Conservation (phyloP, 306 rosid species). For the Gastrolobium bilobum region DNA sequence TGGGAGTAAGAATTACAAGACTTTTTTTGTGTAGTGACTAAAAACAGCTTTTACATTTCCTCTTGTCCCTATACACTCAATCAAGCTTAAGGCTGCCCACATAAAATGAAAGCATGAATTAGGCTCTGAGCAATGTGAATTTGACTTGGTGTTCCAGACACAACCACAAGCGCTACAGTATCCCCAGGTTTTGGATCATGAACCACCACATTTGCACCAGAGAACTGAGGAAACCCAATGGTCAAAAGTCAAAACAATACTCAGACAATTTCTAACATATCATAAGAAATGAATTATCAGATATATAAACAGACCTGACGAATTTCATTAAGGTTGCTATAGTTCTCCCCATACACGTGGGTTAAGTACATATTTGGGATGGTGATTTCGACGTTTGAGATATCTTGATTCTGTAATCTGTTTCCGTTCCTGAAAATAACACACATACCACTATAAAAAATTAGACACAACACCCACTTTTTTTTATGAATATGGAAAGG, state of each 20-base stretch:
- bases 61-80: slow-evolving; percentile 41
- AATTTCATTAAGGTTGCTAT: slow-evolving; percentile 68
- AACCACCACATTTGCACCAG: slow-evolving; percentile 76
- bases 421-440: slow-evolving; percentile 59
- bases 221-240: slow-evolving; percentile 59
- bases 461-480: background rate
- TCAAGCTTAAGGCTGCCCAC: slow-evolving; percentile 67
- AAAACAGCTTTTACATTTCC: background rate
- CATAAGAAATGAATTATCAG: slow-evolving; percentile 9
- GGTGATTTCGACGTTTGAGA: slow-evolving; percentile 65
- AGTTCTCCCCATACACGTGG: slow-evolving; percentile 78
- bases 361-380: slow-evolving; percentile 68
- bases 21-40: background rate
- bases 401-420: slow-evolving; percentile 55
- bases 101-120: slow-evolving; percentile 86
- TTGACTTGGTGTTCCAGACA: slow-evolving; percentile 74
- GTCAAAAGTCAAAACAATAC: background rate
- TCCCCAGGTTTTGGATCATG: slow-evolving; percentile 74
- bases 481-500: background rate
- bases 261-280: background rate
- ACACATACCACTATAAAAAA: slow-evolving; percentile 23
- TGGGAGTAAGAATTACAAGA: slow-evolving; percentile 13
- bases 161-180: slow-evolving; percentile 59
- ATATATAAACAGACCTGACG: slow-evolving; percentile 67
- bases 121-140: slow-evolving; percentile 78